Evolutionary conservation across 2,329 filamentous ascomycete species (phyloP), one percentile per base, ranked within the genome.

Genomic region (Sporothrix brasiliensis): DNA sequence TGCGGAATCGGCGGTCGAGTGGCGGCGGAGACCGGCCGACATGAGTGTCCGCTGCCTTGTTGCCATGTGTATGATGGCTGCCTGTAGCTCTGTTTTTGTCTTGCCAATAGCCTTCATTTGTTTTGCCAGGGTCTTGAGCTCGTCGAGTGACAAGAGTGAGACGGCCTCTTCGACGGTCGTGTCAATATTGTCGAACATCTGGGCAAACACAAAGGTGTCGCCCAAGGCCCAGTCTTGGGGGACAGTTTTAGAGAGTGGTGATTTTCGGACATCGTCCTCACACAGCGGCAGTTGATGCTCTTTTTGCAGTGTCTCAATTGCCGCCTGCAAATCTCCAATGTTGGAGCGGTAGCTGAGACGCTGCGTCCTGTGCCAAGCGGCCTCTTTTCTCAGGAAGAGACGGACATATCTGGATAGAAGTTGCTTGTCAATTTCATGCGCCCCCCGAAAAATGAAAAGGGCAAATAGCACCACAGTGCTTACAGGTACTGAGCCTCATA

Each of bases 401-500:
- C 95, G 89, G 16, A 98, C 94, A 80, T 97, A 97, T 77, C 92
- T 94, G 74, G 74, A 41, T 7, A 30, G 21, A 34, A 13, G 27
- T 34, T 16, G 4, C 14, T 7, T n/a, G 24, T 50, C 5, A 39
- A 24, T 50, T 1, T 47, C 34, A 7, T 4, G 6, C 4, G 3
- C 2, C 39, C 11, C 10, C 21, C 1, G 6, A 34, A 34, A 34
- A 34, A 19, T 2, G 6, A 11, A 27, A 21, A 58, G 9, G 21
- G 9, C 5, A 27, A 21, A 63, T 21, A 34, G 3, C 3, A 6
- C 7, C 7, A 39, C 11, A 30, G 6, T 6, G 79, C 90, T 77
- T 84, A 97, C 88, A 99, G 80, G 79, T 97, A 98, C 76, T 98
- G 94, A 21, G 92, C 86, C 77, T 97, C 93, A 77, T 97, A 98